Evolutionary conservation across 2,329 filamentous ascomycete species (phyloP).

Genomic region (Microdochium paspali): DNA sequence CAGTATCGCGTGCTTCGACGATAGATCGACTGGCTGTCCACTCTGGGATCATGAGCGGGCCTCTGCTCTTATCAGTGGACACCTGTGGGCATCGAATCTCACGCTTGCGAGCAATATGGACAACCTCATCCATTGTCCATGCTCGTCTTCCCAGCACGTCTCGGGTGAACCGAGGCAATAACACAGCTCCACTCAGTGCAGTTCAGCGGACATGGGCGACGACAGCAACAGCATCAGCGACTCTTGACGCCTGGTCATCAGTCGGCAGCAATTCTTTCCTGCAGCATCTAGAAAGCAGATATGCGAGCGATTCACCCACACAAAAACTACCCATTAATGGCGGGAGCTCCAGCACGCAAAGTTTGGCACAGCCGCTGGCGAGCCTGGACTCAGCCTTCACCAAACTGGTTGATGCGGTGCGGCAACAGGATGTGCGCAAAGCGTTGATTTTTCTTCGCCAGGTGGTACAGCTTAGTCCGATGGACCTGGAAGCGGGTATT

Average conservation of each 20-base stretch:
- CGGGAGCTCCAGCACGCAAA: neutral
- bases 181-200: neutral
- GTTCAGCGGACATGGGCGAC: neutral
- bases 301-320: neutral
- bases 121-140: neutral
- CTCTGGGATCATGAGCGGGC: conserved; percentile 1
- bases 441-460: neutral
- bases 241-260: neutral
- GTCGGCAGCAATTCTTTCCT: neutral
- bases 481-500: neutral
- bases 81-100: neutral
- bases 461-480: neutral
- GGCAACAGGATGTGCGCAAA: neutral
- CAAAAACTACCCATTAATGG: neutral
- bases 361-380: neutral
- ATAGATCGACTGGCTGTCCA: neutral
- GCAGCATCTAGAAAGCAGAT: neutral
- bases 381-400: neutral
- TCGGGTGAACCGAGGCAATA: neutral
- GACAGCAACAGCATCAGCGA: neutral
- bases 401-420: neutral
- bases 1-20: conserved; percentile 3
- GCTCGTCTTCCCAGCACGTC: neutral
- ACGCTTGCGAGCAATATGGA: neutral
- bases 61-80: neutral